Evolutionary conservation across 306 rosid genomes (phyloP).

Genomic region (Citrullus mucosospermus): DNA sequence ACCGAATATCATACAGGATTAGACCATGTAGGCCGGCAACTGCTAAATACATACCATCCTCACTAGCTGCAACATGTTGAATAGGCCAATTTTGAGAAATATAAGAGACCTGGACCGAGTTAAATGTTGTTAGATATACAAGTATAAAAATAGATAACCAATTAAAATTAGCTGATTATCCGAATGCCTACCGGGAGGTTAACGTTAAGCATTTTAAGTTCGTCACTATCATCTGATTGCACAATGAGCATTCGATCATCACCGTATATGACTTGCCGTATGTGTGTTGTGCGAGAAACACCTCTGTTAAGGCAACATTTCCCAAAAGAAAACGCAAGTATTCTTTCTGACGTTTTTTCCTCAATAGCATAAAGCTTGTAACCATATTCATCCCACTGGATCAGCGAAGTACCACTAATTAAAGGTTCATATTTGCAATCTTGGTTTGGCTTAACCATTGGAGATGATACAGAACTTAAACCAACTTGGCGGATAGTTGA

Average conservation of each 20-base stretch:
- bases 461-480: slow-evolving; percentile 83
- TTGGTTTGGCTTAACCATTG: slow-evolving; percentile 63
- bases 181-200: slow-evolving; percentile 79
- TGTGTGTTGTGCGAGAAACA: slow-evolving; percentile 76
- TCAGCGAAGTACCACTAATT: slow-evolving; percentile 81
- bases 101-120: slow-evolving; percentile 68
- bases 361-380: slow-evolving; percentile 82
- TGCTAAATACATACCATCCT: slow-evolving; percentile 86
- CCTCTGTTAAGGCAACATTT: slow-evolving; percentile 98
- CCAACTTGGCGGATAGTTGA: slow-evolving; percentile 86
- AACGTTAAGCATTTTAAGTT: slow-evolving; percentile 86
- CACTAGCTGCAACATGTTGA: slow-evolving; percentile 92
- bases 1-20: slow-evolving; percentile 75
- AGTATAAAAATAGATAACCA: background rate
- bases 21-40: slow-evolving; percentile 92
- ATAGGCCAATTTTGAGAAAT: slow-evolving; percentile 98
- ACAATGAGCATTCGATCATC: slow-evolving; percentile 79
- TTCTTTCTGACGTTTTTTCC: slow-evolving; percentile 61
- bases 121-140: slow-evolving; percentile 19
- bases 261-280: slow-evolving; percentile 88
- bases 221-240: slow-evolving; percentile 93
- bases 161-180: slow-evolving; percentile 19
- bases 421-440: slow-evolving; percentile 74
- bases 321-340: slow-evolving; percentile 85
- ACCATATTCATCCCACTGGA: slow-evolving; percentile 96